A percentile compares a stretch with the other conserved stretches of the same genome.
phyloP scores from a whole-genome alignment of 805 yeast species.

The Nakazawaea ishiwadae region DNA sequence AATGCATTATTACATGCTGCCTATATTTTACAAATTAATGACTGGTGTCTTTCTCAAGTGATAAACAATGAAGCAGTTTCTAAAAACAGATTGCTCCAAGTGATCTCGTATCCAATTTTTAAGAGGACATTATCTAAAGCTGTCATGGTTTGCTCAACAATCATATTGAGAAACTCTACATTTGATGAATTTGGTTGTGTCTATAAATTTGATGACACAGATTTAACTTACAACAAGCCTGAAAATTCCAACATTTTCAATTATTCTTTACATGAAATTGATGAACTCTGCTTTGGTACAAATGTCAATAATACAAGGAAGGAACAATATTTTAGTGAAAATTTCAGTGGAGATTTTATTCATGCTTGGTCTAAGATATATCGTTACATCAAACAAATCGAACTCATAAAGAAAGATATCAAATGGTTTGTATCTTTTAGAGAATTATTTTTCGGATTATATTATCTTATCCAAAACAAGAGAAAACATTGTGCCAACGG shows the following conservation, averaged over 20 bases:
- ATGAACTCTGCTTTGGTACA: conserved; percentile 3
- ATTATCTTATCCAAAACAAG: conserved; percentile 6
- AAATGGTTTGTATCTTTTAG: conserved; percentile 8
- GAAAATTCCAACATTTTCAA: conserved; percentile 5
- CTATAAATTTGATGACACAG: not conserved
- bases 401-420: conserved; percentile 5
- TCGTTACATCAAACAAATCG: not conserved
- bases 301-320: conserved; percentile 6
- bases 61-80: conserved; percentile 5
- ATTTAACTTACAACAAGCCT: not conserved
- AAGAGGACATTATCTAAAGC: conserved; percentile 7
- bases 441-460: conserved; percentile 5
- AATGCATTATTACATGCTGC: conserved; percentile 5
- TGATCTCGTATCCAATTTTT: not conserved
- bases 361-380: not conserved
- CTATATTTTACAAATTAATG: conserved; percentile 3
- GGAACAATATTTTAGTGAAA: not conserved
- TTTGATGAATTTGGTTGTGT: conserved; percentile 7
- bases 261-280: conserved; percentile 6
- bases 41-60: conserved; percentile 7
- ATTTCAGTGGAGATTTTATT: not conserved
- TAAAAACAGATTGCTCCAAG: conserved; percentile 8
- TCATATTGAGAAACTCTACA: not conserved
- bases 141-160: not conserved
- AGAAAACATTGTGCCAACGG: not conserved